Percentiles rank a stretch among this genome's conserved stretches.
These are phyloP conservation scores for Triangularia setosa DNA, from an alignment of 2,329 filamentous ascomycete species.

Conservation along the genomic window DNA sequence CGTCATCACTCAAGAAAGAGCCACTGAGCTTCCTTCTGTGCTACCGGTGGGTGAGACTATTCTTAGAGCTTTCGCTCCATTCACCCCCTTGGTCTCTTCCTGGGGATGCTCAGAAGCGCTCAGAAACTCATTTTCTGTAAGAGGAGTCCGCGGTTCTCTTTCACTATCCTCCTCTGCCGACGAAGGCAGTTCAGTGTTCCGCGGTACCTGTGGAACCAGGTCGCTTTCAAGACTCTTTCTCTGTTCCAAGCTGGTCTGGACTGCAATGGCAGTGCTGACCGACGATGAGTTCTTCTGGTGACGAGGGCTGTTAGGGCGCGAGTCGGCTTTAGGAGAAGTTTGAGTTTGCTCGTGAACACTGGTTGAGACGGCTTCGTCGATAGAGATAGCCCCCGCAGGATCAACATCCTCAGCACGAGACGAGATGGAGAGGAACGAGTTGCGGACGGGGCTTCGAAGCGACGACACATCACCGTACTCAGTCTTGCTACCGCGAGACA, in stretches of 20 bases:
- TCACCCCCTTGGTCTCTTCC: background rate
- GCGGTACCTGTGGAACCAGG: constrained; percentile 21
- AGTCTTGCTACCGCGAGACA: constrained; percentile 48
- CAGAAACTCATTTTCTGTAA: constrained; percentile 22
- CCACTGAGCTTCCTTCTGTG: constrained; percentile 3
- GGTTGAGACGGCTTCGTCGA: constrained; percentile 10
- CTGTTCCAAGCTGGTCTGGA: constrained; percentile 6
- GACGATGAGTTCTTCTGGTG: constrained; percentile 28
- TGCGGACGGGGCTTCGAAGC: constrained; percentile 49
- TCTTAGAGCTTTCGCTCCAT: constrained; percentile 4
- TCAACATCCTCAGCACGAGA: constrained; percentile 13
- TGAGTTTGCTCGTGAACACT: background rate
- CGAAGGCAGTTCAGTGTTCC: constrained; percentile 22
- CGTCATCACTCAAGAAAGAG: constrained; percentile 9
- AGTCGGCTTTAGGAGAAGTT: background rate
- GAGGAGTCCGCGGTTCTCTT: constrained; percentile 28
- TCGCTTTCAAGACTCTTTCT: constrained; percentile 14
- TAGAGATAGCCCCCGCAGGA: constrained; percentile 1
- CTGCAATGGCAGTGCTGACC: constrained; percentile 26
- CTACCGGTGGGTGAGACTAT: constrained; percentile 12
- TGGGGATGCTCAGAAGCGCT: constrained; percentile 9
- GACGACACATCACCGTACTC: constrained; percentile 58
- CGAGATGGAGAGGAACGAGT: constrained; percentile 40
- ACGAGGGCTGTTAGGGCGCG: constrained; percentile 14
- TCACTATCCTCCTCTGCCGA: constrained; percentile 28